Conservation (phyloP, 805 yeast genomes). For the Candida xyloterini region DNA sequence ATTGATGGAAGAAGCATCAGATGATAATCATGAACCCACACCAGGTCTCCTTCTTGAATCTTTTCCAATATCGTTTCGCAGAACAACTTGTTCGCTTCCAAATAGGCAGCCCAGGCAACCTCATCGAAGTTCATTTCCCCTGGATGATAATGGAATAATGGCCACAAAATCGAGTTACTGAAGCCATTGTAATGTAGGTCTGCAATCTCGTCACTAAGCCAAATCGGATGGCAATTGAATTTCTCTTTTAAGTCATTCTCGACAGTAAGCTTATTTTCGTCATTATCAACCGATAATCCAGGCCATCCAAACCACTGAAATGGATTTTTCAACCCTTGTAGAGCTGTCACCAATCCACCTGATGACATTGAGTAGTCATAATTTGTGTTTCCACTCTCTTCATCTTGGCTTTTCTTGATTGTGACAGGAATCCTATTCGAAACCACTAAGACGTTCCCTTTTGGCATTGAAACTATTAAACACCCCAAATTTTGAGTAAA, state of each 20-base stretch:
- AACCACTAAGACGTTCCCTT: constrained; percentile 81
- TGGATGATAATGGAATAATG: constrained; percentile 96
- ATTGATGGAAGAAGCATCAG: constrained; percentile 91
- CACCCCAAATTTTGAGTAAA: no score
- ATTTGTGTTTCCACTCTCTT: constrained; percentile 40
- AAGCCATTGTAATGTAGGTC: constrained; percentile 97
- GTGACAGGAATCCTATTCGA: constrained; percentile 96
- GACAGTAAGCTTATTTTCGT: constrained; percentile 61
- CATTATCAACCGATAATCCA: constrained; percentile 78
- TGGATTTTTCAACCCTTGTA: constrained; percentile 85
- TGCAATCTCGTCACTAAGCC: constrained; percentile 82
- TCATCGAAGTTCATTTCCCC: constrained; percentile 99
- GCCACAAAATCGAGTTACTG: constrained; percentile 94
- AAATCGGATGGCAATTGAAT: constrained; percentile 89
- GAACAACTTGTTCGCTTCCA: constrained; percentile 84
- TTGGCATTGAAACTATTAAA: constrained; percentile 8
- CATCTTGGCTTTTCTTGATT: constrained; percentile 46
- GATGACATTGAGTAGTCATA: constrained; percentile 91
- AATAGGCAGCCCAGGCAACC: constrained; percentile 96
- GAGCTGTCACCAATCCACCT: constrained; percentile 95
- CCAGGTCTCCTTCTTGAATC: constrained; percentile 77
- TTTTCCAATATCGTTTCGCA: constrained; percentile 68
- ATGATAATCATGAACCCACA: constrained; percentile 99
- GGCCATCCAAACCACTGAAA: constrained; percentile 99
- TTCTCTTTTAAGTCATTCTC: constrained; percentile 66